phyloP scores from a whole-genome alignment of 139 green algal species.

The Penium margaritaceum region DNA sequence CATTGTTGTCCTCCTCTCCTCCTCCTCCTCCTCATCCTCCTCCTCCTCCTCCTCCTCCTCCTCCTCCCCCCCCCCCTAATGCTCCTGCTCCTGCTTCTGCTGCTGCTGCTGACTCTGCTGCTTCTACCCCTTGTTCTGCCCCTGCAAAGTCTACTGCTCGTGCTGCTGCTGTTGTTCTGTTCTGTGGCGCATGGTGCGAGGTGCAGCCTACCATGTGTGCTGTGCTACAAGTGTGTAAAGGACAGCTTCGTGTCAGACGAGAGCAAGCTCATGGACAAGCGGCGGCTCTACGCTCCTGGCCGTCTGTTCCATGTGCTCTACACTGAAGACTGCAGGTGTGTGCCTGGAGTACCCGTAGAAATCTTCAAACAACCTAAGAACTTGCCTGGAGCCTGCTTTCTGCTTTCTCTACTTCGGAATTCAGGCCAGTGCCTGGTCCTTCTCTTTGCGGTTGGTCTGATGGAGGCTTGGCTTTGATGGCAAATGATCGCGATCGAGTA shows the following conservation, averaged over 20 bases:
- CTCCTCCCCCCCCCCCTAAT: background rate
- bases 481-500: background rate
- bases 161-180: background rate
- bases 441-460: background rate
- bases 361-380: no score
- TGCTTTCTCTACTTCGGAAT: background rate
- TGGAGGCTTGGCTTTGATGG: background rate
- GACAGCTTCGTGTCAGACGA: constrained; percentile 18
- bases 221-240: background rate
- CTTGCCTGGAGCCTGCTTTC: background rate
- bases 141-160: no score
- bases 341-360: background rate
- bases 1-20: no score
- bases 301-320: constrained; percentile 26
- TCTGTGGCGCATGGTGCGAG: background rate
- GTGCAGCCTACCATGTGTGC: constrained; percentile 18
- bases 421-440: background rate
- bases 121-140: background rate
- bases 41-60: background rate
- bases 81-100: background rate
- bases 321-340: background rate
- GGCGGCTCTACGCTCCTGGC: constrained; percentile 19
- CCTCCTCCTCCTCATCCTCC: background rate
- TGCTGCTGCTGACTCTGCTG: background rate
- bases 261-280: constrained; percentile 20